Evolutionary conservation across 352 stramenopile genomes (phyloP), one percentile per base, ranked within the genome.

Genomic region (Pythium biforme): DNA sequence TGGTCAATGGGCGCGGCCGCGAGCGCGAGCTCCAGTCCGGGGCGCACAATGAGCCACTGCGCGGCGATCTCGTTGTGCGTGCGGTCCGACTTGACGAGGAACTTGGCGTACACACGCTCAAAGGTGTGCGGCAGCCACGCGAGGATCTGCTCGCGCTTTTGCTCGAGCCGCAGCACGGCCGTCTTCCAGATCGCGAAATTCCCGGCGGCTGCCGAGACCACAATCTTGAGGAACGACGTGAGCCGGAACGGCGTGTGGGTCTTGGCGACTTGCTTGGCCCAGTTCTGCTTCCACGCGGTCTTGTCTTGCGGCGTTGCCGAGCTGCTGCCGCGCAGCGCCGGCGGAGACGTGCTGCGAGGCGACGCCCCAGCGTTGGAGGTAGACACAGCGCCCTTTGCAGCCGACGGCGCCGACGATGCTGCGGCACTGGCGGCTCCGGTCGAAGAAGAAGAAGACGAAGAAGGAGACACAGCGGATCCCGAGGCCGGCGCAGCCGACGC

Each of bases 171-270:
- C 39, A 86, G 62, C 37, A 88, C 47, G 5, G 79, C 77, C 17
- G 76, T 78, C 60, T 89, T 90, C 81, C 81, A 92, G 49, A 92
- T 76, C 51, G 74, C 73, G 33, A 92, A 73, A 58, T 92, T 91
- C 20, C 77, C 82, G 1, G 62, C 60, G 37, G 74, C 80, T 12
- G 82, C 81, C 25, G 81, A 86, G 7, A 91, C 40, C 31, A 91
- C 20, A 23, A 95, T 81, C 75, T 91, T 91, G 48, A 86, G 75
- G 6, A 95, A 81, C 10, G 81, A 91, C 39, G 64, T 64, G 39
- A 87, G 88, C 26, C 77, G 77, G 54, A 95, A 95, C 10, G 76
- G 59, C 19, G 80, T 84, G 58, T 89, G 76, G 19, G 83, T 85
- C 22, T 74, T 73, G 43, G 80, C 77, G 8, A 95, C 83, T 63